phyloP scores from a whole-genome alignment of 805 yeast genomes.

The Phaffomyces opuntiae region DNA sequence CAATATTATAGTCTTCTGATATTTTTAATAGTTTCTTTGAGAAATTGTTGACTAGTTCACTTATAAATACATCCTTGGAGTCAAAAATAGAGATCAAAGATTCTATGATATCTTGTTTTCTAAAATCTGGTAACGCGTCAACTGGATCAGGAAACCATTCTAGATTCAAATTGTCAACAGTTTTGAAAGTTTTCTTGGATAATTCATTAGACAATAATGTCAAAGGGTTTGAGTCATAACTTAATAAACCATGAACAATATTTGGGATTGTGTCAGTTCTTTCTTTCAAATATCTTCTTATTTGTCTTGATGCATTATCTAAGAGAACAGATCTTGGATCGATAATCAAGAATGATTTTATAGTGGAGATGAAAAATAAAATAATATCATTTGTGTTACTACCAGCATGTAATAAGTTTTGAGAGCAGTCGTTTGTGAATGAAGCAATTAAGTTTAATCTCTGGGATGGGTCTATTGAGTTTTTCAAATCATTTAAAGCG shows the following conservation, averaged over 20 bases:
- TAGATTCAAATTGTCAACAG: constrained; percentile 20
- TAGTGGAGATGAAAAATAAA: constrained; percentile 60
- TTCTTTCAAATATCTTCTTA: constrained; percentile 61
- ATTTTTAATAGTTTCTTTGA: constrained; percentile 43
- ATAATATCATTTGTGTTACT: constrained; percentile 70
- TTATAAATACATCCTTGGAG: constrained; percentile 55
- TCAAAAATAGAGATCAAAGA: constrained; percentile 68
- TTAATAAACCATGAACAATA: constrained; percentile 65
- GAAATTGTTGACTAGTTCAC: constrained; percentile 56
- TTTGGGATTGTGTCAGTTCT: constrained; percentile 67
- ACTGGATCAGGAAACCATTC: constrained; percentile 83
- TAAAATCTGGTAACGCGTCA: constrained; percentile 84
- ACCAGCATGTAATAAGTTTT: constrained; percentile 66
- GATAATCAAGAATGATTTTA: constrained; percentile 62
- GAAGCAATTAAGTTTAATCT: constrained; percentile 43
- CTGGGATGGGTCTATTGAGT: constrained; percentile 44
- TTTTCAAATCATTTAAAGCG: constrained; percentile 52
- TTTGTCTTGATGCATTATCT: constrained; percentile 72
- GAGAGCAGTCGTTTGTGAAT: constrained; percentile 40
- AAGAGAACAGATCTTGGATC: constrained; percentile 84
- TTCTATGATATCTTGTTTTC: constrained; percentile 62
- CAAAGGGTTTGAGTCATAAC: constrained; percentile 28
- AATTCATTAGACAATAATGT: constrained; percentile 52
- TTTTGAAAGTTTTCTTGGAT: constrained; percentile 17
- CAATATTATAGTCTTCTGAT: constrained; percentile 29